Base-by-base conservation (phyloP, 805 yeast species). In the Zygotorulaspora danielsina region DNA sequence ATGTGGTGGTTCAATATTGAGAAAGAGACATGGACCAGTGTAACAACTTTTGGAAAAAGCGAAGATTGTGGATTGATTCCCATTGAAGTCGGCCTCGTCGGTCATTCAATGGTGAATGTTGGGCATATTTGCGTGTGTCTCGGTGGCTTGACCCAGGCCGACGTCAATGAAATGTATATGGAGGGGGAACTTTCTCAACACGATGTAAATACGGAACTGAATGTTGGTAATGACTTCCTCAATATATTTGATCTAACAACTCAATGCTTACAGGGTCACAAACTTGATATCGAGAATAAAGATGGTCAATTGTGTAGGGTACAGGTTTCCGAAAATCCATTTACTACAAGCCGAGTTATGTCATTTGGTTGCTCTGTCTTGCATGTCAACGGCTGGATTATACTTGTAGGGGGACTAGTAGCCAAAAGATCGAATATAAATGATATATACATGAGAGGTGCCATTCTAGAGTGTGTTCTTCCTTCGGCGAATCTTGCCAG, bases 1-100 rank as follows among this genome's bases (percentile, higher is more conserved):
- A 49, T 67, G 49, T 75, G 79, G 79, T 64, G 67, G 60, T 75
- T 71, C 45, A 70, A 72, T 45, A 48, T 75, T 18, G 65, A 64
- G 19, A 47, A 61, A 1, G 75, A 70, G 41, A 51, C 53, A 2
- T 75, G 80, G 80, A 42, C 41, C 11, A 38, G 39, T 32, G 36
- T 38, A 18, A 47, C 32, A 8, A 47, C 50, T 3, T 50, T 31
- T 32, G 45, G 48, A n/a, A 15, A 34, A 27, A 37, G 36, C 38
- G 38, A 51, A 37, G 34, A 49, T 24, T 30, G 36, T 7, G 49
- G 40, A 19, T 17, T 51, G 33, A 36, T 40, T n/a, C 44, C 47
- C 6, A 40, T 49, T 5, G 42, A 42, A 11, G 39, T 61, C 8
- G 47, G 51, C 19, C 39, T 58, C 11, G 63, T 56, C 0, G 65